Evolutionary conservation across 2,329 filamentous ascomycete genomes (phyloP), one percentile per base, ranked within the genome.

Genomic region (Drechslerella coelobrocha): DNA sequence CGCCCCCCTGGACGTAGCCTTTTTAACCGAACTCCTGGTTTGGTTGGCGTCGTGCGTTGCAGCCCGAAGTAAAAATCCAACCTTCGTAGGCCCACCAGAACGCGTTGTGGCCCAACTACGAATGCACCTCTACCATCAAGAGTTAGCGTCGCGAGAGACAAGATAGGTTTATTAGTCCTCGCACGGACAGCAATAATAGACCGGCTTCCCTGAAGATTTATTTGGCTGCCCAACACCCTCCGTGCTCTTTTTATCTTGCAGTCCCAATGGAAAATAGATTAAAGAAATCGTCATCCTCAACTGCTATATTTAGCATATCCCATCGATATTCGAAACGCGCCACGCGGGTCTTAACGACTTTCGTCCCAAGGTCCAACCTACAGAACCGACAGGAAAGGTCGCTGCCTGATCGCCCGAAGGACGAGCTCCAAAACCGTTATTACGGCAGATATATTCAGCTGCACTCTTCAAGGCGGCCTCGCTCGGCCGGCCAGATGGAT

Each of bases 211-310:
- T 37, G 23, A 53, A 1, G 21, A 54, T 6, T 9, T 17, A 41
- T 9, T 41, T 41, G n/a, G n/a, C 21, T 45, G 9, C 19, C 14
- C 21, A 7, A 10, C 41, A 45, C 2, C 41, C 37, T 17, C 19
- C 41, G 14, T 9, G 17, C 19, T 23, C 8, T 17, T n/a, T n/a
- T 17, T 23, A 19, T 19, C 19, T 10, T 39, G 34, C 17, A 39
- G 17, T 14, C 34, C 17, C 34, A 10, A 5, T n/a, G 12, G 12
- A 53, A 60, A 71, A 71, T 71, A 71, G 59, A 71, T 71, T 71
- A 71, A 71, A 71, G n/a, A 62, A 59, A 59, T 69, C 66, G 66
- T 71, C 66, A 71, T 71, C 52, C 37, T 47, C 47, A 37, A 41
- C 50, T 26, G 10, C 66, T 62, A 71, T 59, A 63, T 71, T 71